phyloP scores from a whole-genome alignment of 805 yeast species.

The Wickerhamomyces bisporus region DNA sequence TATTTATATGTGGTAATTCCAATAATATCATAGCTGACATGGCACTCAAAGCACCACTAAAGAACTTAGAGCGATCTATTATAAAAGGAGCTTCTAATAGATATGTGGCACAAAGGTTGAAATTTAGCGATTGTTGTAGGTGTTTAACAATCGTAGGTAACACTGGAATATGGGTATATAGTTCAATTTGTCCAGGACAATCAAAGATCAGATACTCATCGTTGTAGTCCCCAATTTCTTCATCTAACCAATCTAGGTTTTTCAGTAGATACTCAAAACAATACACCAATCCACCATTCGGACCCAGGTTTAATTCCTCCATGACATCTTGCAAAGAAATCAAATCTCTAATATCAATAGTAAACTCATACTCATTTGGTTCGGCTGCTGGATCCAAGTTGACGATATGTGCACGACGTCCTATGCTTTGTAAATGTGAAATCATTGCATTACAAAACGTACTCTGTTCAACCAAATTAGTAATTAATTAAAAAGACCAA shows the following conservation, averaged over 20 bases:
- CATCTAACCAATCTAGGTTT: constrained; percentile 95
- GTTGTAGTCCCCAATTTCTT: constrained; percentile 91
- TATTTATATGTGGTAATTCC: constrained; percentile 92
- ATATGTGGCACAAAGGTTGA: constrained; percentile 89
- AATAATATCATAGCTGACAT: constrained; percentile 97
- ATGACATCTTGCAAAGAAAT: constrained; percentile 89
- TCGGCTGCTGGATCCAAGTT: constrained; percentile 97
- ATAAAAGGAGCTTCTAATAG: constrained; percentile 92
- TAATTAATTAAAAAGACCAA: not conserved
- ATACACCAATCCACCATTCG: constrained; percentile 89
- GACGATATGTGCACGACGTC: constrained; percentile 91
- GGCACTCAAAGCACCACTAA: constrained; percentile 92
- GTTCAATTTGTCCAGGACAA: constrained; percentile 96
- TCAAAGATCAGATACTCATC: constrained; percentile 94
- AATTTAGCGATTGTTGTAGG: constrained; percentile 70
- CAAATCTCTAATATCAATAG: constrained; percentile 86
- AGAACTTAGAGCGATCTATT: constrained; percentile 84
- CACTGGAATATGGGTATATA: constrained; percentile 91
- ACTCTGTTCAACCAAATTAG: constrained; percentile 32
- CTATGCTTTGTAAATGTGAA: constrained; percentile 81
- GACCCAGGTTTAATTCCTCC: constrained; percentile 92
- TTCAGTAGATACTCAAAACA: constrained; percentile 89
- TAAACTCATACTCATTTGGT: constrained; percentile 84
- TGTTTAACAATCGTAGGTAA: constrained; percentile 87
- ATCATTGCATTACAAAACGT: constrained; percentile 89